Conservation (phyloP, 2,329 filamentous ascomycete species). For the Fusarium haematococcum region DNA sequence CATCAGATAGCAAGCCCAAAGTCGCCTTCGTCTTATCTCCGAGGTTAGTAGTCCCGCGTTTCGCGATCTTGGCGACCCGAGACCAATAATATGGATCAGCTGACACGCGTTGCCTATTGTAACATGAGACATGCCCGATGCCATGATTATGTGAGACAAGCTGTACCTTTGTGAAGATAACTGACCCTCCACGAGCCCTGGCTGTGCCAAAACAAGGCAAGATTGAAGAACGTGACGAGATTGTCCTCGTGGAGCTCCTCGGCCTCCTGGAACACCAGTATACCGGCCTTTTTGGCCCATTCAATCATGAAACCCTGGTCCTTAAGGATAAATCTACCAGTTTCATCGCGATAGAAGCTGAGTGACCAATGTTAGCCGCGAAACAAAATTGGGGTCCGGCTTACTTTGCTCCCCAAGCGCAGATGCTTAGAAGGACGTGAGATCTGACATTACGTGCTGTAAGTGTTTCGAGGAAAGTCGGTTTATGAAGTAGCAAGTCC, state of each 20-base stretch:
- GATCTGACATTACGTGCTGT: neutral
- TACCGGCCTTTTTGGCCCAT: constrained; percentile 30
- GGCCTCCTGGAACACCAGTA: constrained; percentile 15
- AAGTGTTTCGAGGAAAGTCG: neutral
- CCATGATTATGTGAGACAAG: neutral
- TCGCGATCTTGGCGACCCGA: neutral
- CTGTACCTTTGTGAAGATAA: constrained; percentile 30
- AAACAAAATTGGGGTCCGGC: neutral
- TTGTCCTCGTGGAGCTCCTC: constrained; percentile 30
- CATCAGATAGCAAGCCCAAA: constrained; percentile 31
- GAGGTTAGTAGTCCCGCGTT: neutral
- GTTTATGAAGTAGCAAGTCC: constrained; percentile 13
- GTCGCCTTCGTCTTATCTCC: constrained; percentile 13
- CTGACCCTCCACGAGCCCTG: constrained; percentile 37
- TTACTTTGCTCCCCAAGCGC: constrained; percentile 38
- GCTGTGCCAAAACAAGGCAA: constrained; percentile 36
- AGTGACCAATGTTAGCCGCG: accelerated
- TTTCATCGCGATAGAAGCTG: constrained; percentile 29
- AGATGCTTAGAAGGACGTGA: constrained; percentile 29
- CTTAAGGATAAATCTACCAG: neutral
- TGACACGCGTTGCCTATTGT: constrained; percentile 31
- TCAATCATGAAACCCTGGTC: neutral
- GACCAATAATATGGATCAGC: constrained; percentile 25
- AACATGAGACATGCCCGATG: accelerated
- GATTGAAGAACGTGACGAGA: constrained; percentile 29